A percentile compares a stretch with the other conserved stretches of the same genome.
Conservation (phyloP, 2,329 filamentous ascomycete genomes). For the Capronia americana region DNA sequence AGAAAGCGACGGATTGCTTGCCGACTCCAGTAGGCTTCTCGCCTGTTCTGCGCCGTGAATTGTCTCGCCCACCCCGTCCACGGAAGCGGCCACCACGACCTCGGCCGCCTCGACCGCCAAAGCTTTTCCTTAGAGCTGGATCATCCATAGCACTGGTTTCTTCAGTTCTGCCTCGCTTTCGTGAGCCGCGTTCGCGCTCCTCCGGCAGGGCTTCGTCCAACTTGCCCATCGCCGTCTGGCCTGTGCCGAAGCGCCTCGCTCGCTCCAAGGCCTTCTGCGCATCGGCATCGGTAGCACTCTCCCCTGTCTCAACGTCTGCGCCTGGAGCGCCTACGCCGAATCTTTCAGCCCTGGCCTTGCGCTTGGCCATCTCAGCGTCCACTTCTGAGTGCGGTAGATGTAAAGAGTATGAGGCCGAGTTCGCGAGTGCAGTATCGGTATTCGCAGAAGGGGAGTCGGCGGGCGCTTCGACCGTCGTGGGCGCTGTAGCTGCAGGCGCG, state of each 20-base stretch:
- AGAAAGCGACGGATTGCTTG: constrained; percentile 34
- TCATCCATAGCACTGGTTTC: constrained; percentile 46
- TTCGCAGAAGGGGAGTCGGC: constrained; percentile 27
- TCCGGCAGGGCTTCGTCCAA: constrained; percentile 55
- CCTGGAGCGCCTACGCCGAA: constrained; percentile 49
- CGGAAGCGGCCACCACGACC: constrained; percentile 37
- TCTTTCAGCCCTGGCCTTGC: constrained; percentile 56
- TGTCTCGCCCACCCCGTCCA: constrained; percentile 33
- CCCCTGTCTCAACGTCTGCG: constrained; percentile 31
- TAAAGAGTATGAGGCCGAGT: constrained; percentile 46
- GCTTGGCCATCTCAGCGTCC: constrained; percentile 55
- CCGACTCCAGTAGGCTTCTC: constrained; percentile 42
- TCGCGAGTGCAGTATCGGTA: constrained; percentile 32
- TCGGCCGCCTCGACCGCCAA: constrained; percentile 42
- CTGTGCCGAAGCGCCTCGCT: constrained; percentile 53
- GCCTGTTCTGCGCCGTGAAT: constrained; percentile 34
- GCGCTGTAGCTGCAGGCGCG: constrained; percentile 23
- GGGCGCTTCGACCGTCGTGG: constrained; percentile 14
- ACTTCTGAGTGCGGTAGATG: constrained; percentile 52
- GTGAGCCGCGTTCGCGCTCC: constrained; percentile 47
- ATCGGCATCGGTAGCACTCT: constrained; percentile 51
- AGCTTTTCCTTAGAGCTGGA: constrained; percentile 51
- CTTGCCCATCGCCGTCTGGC: constrained; percentile 46
- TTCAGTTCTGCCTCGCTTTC: constrained; percentile 46
- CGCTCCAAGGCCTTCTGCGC: constrained; percentile 54